These are phyloP conservation scores for Fusarium sp. DNA, from an alignment of 2,329 filamentous ascomycete species.

Conservation along the genomic window DNA sequence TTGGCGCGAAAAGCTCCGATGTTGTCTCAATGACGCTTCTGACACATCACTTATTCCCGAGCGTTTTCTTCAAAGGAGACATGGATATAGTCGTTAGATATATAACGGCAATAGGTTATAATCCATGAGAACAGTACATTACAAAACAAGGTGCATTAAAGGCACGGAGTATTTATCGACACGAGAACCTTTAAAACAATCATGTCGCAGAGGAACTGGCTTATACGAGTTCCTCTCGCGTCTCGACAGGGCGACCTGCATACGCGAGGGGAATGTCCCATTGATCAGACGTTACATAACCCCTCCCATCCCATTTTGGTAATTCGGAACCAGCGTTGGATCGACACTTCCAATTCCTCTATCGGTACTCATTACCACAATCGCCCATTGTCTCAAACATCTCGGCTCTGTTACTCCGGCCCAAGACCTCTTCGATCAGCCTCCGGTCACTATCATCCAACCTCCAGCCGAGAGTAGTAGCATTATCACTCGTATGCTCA, in stretches of 20 bases:
- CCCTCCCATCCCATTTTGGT: background rate
- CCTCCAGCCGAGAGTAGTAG: background rate
- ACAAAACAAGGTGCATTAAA: too few species aligned
- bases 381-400: background rate
- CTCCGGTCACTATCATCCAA: background rate
- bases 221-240: background rate
- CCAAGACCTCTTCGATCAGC: background rate
- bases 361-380: background rate
- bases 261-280: background rate
- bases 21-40: too few species aligned
- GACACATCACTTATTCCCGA: rapidly evolving
- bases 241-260: background rate
- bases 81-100: too few species aligned
- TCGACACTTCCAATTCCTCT: too few species aligned
- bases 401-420: background rate
- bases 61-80: too few species aligned
- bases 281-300: background rate
- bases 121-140: too few species aligned
- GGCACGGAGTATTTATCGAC: too few species aligned
- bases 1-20: too few species aligned
- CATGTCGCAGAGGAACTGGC: too few species aligned
- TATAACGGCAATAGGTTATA: too few species aligned
- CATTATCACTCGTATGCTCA: background rate
- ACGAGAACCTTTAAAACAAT: too few species aligned
- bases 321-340: background rate